Base-by-base conservation (phyloP, 2,329 filamentous ascomycete genomes). In the Calonectria leucothoes region DNA sequence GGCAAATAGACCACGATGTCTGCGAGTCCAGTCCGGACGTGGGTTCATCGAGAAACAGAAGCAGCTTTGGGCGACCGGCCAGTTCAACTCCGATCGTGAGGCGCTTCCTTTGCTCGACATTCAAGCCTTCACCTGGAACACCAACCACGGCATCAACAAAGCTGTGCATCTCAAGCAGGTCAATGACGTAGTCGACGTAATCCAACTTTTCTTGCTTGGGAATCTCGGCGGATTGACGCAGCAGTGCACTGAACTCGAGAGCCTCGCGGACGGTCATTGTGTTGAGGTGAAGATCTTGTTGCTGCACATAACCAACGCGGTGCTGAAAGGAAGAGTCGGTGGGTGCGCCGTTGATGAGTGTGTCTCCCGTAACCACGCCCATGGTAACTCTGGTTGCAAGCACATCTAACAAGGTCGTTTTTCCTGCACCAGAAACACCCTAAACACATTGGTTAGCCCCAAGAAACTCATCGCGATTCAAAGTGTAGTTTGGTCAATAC, bases 11-110 rank as follows among this genome's bases (percentile, higher is more conserved):
- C 95, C 95, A 98, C 0, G 95, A 96, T 0, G 95, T 98, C 84
- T 98, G 95, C 81, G 92, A 95, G 84, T 98, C 96, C n/a, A 98
- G 91, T 87, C 96, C 96, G 35, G 95, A 98, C 3, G 96, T 98
- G 14, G 96, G 96, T 84, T 98, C 96, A 80, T 98, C 96, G 48
- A 98, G 91, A 87, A 98, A 98, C 49, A 98, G 91, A 74, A 98
- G 89, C 65, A 98, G 89, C 48, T 94, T 92, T 5, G 96, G 96
- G 86, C 97, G 98, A 10, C 96, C 96, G 45, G 95, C 96, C 27
- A 98, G 89, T 83, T 98, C 96, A 20, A 98, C 96, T 84, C 95
- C 96, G 76, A 98, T 98, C 0, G 96, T 98, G 7, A 98, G 89
- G 79, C 95, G 94, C 84, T 93, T 93, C 63, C 91, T 88, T 82